Percentiles rank a stretch among this genome's conserved stretches.
Conservation (phyloP, 2,329 filamentous ascomycete genomes). For the Alternaria rosae region DNA sequence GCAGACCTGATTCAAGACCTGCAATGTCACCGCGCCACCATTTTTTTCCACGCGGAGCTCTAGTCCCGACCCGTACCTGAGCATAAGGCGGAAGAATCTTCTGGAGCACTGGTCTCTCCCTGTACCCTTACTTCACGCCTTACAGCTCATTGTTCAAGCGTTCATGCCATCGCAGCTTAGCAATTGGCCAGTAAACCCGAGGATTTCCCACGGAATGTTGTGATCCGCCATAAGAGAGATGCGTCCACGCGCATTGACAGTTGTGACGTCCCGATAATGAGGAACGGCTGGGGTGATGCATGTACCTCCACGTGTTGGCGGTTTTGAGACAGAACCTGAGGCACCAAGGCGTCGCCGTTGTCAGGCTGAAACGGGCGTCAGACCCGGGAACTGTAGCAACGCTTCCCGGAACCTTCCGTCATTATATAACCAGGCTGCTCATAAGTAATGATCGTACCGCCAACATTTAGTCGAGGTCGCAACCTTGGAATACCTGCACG, state of each 20-base stretch:
- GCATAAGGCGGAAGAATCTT: background rate
- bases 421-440: background rate
- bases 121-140: background rate
- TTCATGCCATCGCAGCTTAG: background rate
- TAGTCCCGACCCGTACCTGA: background rate
- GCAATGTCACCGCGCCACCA: conserved; percentile 1
- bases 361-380: conserved; percentile 21
- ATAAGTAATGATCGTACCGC: background rate
- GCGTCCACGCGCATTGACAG: conserved; percentile 6
- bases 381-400: background rate
- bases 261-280: background rate
- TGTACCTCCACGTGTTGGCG: conserved; percentile 3
- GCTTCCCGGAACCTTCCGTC: background rate
- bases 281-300: background rate
- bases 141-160: conserved; percentile 6
- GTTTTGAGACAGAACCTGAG: conserved; percentile 25
- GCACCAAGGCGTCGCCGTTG: conserved; percentile 13
- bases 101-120: background rate
- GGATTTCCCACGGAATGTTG: conserved; percentile 3
- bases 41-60: background rate
- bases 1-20: conserved; percentile 8
- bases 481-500: background rate
- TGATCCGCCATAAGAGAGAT: background rate
- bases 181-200: background rate
- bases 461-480: background rate